Evolutionary conservation across 106 monocot species (phyloP).

Genomic region (Agapanthus africanus): DNA sequence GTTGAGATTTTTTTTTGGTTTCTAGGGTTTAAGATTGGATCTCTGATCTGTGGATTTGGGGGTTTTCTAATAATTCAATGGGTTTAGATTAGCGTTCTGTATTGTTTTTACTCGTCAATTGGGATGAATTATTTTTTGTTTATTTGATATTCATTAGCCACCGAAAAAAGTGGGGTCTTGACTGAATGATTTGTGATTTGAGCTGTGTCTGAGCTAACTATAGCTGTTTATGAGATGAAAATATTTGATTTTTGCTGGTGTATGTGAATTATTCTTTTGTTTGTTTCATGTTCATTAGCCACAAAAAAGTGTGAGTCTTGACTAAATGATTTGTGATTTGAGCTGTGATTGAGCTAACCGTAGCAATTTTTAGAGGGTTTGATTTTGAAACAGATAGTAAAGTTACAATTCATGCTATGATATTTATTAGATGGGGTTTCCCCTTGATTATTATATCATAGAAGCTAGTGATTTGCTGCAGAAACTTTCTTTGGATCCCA

Average conservation of each 20-base stretch:
- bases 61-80: neutral
- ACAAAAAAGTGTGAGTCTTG: too few relatives aligned
- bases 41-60: too few relatives aligned
- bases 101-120: neutral
- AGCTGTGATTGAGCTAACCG: neutral
- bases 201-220: neutral
- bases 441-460: constrained; percentile 19
- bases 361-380: neutral
- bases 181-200: neutral
- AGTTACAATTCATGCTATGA: neutral
- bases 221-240: neutral
- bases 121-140: neutral
- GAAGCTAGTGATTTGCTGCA: constrained; percentile 63
- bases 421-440: neutral
- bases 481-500: constrained; percentile 56
- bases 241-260: too few relatives aligned
- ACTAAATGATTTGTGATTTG: neutral
- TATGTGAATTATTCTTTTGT: too few relatives aligned
- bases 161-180: neutral
- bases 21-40: too few relatives aligned
- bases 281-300: too few relatives aligned
- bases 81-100: neutral
- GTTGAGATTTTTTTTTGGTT: too few relatives aligned
- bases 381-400: neutral
- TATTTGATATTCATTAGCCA: neutral